Evolutionary conservation across 169 alveolate genomes (phyloP).

Genomic region (Cryptosporidium ubiquitum): DNA sequence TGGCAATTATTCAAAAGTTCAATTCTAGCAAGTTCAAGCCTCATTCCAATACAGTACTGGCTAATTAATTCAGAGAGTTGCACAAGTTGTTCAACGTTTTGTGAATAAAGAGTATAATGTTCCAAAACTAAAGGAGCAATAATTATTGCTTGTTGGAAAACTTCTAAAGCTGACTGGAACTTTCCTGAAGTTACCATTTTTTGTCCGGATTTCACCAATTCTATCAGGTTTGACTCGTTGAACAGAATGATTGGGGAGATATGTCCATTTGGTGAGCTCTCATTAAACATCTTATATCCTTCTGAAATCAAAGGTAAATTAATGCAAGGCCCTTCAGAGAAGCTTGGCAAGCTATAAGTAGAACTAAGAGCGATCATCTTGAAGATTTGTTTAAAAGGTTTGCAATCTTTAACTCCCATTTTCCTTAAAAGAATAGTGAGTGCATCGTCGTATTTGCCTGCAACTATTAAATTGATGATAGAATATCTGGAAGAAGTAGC

Average conservation of each 20-base stretch:
- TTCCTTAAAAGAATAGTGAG: slow-evolving; percentile 19
- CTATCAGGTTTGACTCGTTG: slow-evolving; percentile 66
- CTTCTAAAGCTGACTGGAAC: slow-evolving; percentile 71
- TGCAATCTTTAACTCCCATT: slow-evolving; percentile 37
- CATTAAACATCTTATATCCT: slow-evolving; percentile 11
- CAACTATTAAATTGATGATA: slow-evolving; percentile 22
- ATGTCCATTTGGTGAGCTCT: slow-evolving; percentile 71
- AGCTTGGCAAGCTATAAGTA: slow-evolving; percentile 47
- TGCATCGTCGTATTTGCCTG: slow-evolving; percentile 60
- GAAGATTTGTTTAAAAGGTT: slow-evolving; percentile 37
- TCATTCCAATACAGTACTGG: slow-evolving; percentile 77
- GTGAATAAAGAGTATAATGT: slow-evolving; percentile 24
- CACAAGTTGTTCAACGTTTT: slow-evolving; percentile 19
- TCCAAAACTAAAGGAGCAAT: slow-evolving; percentile 51
- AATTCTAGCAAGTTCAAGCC: slow-evolving; percentile 77
- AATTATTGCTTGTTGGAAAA: slow-evolving; percentile 75
- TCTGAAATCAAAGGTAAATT: slow-evolving; percentile 35
- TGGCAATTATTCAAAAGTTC: slow-evolving; percentile 80
- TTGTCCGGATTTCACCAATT: slow-evolving; percentile 77
- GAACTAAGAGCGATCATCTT: slow-evolving; percentile 55
- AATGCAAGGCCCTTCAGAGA: slow-evolving; percentile 20
- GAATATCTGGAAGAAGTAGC: slow-evolving; percentile 56
- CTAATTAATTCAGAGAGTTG: slow-evolving; percentile 26
- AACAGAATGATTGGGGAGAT: slow-evolving; percentile 48
- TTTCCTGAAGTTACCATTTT: slow-evolving; percentile 78